Evolutionary conservation across 169 alveolate species (phyloP).

Genomic region (Eimeria falciformis): DNA sequence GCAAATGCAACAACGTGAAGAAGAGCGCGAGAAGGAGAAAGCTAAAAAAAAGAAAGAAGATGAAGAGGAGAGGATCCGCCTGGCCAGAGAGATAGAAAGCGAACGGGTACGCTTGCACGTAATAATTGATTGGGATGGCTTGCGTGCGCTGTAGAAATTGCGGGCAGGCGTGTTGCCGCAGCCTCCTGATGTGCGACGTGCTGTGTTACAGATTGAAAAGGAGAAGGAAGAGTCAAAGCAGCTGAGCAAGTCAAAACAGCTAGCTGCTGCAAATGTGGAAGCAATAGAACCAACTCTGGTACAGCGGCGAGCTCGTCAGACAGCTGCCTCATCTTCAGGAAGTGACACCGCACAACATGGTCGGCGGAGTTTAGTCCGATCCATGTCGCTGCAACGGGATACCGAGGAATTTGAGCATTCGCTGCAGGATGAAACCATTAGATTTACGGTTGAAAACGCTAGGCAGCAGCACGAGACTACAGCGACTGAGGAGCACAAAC

Average conservation of each 20-base stretch:
- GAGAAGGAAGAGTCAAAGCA: conserved; percentile 59
- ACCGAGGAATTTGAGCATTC: neutral
- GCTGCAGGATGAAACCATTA: neutral
- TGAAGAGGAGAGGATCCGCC: conserved; percentile 59
- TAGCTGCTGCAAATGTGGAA: conserved; percentile 51
- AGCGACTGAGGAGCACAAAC: neutral
- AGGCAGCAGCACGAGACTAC: neutral
- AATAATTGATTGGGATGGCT: neutral
- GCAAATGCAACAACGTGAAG: conserved; percentile 61
- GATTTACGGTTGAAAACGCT: neutral
- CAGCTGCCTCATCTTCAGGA: neutral
- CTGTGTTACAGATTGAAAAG: conserved; percentile 35
- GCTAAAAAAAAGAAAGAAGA: conserved; percentile 34
- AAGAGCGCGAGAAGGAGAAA: conserved; percentile 38
- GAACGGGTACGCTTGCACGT: conserved; percentile 11
- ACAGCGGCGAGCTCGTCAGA: conserved; percentile 15
- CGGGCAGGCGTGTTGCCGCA: neutral
- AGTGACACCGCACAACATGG: neutral
- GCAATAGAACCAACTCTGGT: conserved; percentile 3
- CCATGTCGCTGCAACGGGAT: no score
- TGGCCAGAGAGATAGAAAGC: conserved; percentile 43
- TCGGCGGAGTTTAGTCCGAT: neutral
- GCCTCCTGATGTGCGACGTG: neutral
- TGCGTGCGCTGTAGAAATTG: neutral
- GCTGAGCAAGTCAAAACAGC: conserved; percentile 40